Percentiles rank a stretch among this genome's conserved stretches.
Evolutionary conservation across 2,329 filamentous ascomycete species (phyloP).

Genomic region (Endothia cerciana): DNA sequence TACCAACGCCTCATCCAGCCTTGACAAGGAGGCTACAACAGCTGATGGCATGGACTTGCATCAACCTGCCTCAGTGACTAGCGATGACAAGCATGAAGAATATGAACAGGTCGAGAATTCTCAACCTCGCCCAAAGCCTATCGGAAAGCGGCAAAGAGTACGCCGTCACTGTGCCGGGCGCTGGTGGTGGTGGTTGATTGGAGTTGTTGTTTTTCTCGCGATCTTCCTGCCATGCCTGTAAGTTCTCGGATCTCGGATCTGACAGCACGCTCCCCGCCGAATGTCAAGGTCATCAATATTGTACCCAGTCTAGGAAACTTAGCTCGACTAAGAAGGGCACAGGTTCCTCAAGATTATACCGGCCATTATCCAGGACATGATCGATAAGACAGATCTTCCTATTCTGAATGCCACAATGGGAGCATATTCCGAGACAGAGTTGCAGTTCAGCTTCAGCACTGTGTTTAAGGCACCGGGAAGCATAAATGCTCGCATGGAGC

Average conservation of each 20-base stretch:
- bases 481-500: conserved; percentile 14
- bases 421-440: conserved; percentile 16
- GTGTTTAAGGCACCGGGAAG: conserved; percentile 12
- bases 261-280: not conserved
- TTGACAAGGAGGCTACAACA: not conserved
- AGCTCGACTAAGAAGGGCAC: not conserved
- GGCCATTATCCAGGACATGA: conserved; percentile 13
- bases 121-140: not conserved
- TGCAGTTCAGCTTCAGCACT: conserved; percentile 13
- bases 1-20: not conserved
- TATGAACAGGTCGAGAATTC: not conserved
- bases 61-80: not conserved
- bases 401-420: conserved; percentile 15
- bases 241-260: not conserved
- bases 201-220: conserved; percentile 3
- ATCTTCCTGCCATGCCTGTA: conserved; percentile 16
- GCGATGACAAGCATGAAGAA: not conserved
- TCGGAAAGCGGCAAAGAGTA: not conserved
- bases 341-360: conserved; percentile 17
- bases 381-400: conserved; percentile 14
- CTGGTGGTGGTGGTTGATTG: conserved; percentile 19
- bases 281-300: not conserved
- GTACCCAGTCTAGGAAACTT: not conserved
- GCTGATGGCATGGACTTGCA: not conserved
- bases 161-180: conserved; percentile 9